phyloP scores from a whole-genome alignment of 1,284 basidiomycete genomes.

The Puccinia horiana region DNA sequence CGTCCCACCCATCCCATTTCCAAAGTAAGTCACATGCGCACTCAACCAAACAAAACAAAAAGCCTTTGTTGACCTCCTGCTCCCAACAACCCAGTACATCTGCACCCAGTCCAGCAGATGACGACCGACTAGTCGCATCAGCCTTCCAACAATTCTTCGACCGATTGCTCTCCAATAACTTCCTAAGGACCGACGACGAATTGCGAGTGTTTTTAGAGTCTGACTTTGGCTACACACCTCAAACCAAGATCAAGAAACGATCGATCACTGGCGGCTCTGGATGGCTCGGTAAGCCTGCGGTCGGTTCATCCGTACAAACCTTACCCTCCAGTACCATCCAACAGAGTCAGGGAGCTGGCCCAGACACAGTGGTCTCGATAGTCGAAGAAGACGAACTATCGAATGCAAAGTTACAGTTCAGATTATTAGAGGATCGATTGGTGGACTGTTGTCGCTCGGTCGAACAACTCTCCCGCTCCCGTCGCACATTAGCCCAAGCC shows the following conservation, averaged over 20 bases:
- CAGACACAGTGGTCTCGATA: constrained; percentile 40
- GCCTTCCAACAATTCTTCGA: constrained; percentile 90
- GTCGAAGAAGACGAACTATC: constrained; percentile 48
- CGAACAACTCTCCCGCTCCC: constrained; percentile 75
- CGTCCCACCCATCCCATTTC: constrained; percentile 48
- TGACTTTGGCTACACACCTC: constrained; percentile 71
- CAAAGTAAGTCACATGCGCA: constrained; percentile 13
- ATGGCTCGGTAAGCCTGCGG: background rate
- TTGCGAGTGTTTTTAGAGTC: constrained; percentile 87
- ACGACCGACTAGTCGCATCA: constrained; percentile 86
- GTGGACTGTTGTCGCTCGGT: constrained; percentile 83
- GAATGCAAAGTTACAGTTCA: constrained; percentile 45
- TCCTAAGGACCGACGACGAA: constrained; percentile 82
- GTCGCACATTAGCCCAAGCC: constrained; percentile 49
- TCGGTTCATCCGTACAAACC: background rate
- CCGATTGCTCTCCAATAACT: constrained; percentile 81
- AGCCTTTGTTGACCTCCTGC: constrained; percentile 51
- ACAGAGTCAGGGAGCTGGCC: background rate
- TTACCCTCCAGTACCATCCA: constrained; percentile 21
- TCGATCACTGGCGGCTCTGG: background rate
- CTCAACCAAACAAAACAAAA: constrained; percentile 28
- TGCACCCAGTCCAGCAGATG: constrained; percentile 88
- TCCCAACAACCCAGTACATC: constrained; percentile 82
- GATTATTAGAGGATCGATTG: constrained; percentile 74
- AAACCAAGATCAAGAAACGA: constrained; percentile 11